Conservation (phyloP, 164 flowering plant species). For the Vitis cinerea region DNA sequence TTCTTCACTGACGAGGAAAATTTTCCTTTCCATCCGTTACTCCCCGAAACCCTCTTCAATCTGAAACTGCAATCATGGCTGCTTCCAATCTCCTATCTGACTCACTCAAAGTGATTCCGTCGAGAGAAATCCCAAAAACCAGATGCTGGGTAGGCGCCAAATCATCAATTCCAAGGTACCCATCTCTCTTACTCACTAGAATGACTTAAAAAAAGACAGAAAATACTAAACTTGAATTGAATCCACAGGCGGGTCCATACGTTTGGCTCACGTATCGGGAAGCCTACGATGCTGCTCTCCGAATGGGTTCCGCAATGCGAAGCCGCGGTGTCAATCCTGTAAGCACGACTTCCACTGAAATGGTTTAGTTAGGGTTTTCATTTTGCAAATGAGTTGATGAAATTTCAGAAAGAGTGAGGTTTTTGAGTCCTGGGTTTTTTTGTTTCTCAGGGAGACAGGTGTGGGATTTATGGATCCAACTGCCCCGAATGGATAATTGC, state of each 20-base stretch:
- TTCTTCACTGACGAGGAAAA: too few relatives aligned
- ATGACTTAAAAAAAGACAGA: background rate
- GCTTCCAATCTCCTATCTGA: background rate
- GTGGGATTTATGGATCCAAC: conserved; percentile 92
- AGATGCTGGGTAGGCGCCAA: conserved; percentile 76
- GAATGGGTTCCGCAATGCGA: conserved; percentile 77
- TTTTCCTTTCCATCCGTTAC: background rate
- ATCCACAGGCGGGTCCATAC: conserved; percentile 69
- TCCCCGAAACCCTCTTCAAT: background rate
- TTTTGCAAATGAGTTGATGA: too few relatives aligned
- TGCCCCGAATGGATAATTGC: conserved; percentile 89
- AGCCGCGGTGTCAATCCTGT: conserved; percentile 73
- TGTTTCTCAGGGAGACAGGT: conserved; percentile 62
- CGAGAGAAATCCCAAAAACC: conserved; percentile 48
- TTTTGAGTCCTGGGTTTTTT: background rate
- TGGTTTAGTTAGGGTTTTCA: too few relatives aligned
- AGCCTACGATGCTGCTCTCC: conserved; percentile 56
- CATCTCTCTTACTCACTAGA: background rate
- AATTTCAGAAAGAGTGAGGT: background rate
- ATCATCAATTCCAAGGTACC: conserved; percentile 61
- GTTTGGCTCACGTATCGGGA: conserved; percentile 78
- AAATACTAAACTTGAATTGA: conserved; percentile 1
- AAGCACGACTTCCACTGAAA: conserved; percentile 18
- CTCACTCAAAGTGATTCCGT: conserved; percentile 50
- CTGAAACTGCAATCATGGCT: background rate